Evolutionary conservation across 1,284 basidiomycete species (phyloP).

Genomic region (Trametes hirsuta): DNA sequence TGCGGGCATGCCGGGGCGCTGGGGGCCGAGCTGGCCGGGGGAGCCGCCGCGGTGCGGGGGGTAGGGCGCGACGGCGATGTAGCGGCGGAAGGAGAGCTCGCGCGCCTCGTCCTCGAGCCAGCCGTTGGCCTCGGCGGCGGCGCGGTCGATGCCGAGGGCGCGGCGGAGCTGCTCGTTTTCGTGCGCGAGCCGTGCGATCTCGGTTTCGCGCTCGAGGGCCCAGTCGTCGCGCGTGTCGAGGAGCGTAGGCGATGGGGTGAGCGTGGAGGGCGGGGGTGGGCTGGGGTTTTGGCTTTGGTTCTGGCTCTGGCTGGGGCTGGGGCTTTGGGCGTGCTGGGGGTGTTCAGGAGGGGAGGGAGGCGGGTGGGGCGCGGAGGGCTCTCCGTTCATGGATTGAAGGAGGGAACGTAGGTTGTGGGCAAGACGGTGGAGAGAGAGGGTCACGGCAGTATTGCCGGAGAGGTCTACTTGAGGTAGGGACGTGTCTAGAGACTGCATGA

Average conservation of each 20-base stretch:
- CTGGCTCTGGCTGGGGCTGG: neutral
- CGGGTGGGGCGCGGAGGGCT: conserved; percentile 29
- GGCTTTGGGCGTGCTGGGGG: neutral
- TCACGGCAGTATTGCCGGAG: conserved; percentile 55
- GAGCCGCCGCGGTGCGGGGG: conserved; percentile 10
- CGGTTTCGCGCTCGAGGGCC: conserved; percentile 82
- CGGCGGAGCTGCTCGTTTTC: conserved; percentile 83
- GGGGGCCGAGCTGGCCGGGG: conserved; percentile 7
- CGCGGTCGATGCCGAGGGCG: conserved; percentile 71
- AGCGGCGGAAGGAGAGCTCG: conserved; percentile 28
- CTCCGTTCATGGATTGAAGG: conserved; percentile 70
- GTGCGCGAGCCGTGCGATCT: conserved; percentile 76
- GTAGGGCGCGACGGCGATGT: conserved; percentile 12
- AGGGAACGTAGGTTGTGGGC: conserved; percentile 73
- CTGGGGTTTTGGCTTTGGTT: conserved; percentile 5
- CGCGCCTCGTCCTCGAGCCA: conserved; percentile 37
- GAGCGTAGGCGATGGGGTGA: conserved; percentile 18
- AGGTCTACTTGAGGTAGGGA: conserved; percentile 64
- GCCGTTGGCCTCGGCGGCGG: conserved; percentile 53
- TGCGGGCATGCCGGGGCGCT: conserved; percentile 3
- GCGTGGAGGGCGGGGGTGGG: conserved; percentile 22
- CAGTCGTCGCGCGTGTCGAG: conserved; percentile 63
- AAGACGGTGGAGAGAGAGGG: conserved; percentile 68
- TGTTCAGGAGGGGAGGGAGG: conserved; percentile 24
- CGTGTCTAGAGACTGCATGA: conserved; percentile 77